Conservation (phyloP, 23 red algal species). For the Porphyridium purpureum region DNA sequence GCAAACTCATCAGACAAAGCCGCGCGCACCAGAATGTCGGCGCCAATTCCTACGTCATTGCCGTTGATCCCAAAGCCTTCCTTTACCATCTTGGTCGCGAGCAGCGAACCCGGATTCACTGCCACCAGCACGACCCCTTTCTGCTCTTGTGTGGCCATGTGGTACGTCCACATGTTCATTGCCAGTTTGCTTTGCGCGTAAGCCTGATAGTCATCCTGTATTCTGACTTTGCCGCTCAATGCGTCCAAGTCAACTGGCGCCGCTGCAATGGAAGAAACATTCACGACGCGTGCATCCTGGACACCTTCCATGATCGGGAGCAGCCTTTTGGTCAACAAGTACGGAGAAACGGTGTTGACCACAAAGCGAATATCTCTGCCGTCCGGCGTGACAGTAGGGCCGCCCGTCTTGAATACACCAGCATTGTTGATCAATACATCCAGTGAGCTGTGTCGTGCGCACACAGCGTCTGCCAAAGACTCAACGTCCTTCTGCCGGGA, state of each 20-base stretch:
- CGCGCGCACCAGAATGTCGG: constrained; percentile 5
- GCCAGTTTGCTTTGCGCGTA: constrained; percentile 19
- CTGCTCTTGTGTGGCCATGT: constrained; percentile 3
- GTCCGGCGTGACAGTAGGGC: background rate
- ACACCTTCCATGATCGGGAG: constrained; percentile 4
- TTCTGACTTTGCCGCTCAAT: no score
- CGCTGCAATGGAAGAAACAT: background rate
- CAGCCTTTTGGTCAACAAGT: constrained; percentile 3
- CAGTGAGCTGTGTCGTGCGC: background rate
- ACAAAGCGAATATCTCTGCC: constrained; percentile 27
- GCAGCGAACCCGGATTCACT: constrained; percentile 6
- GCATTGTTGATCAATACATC: constrained; percentile 56
- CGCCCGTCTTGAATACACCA: constrained; percentile 12
- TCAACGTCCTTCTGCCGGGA: constrained; percentile 5
- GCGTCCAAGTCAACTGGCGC: no score
- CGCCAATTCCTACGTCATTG: constrained; percentile 1
- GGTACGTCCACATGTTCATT: constrained; percentile 11
- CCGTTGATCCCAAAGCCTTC: constrained; percentile 6
- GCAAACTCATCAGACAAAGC: constrained; percentile 3
- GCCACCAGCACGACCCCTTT: background rate
- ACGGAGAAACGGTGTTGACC: constrained; percentile 29
- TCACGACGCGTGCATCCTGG: background rate
- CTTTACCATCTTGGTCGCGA: constrained; percentile 11
- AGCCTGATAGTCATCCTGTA: background rate
- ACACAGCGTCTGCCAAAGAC: constrained; percentile 1